A percentile compares a stretch with the other conserved stretches of the same genome.
Evolutionary conservation across 2,329 filamentous ascomycete genomes (phyloP).

Genomic region (Lasiodiplodia gonubiensis): DNA sequence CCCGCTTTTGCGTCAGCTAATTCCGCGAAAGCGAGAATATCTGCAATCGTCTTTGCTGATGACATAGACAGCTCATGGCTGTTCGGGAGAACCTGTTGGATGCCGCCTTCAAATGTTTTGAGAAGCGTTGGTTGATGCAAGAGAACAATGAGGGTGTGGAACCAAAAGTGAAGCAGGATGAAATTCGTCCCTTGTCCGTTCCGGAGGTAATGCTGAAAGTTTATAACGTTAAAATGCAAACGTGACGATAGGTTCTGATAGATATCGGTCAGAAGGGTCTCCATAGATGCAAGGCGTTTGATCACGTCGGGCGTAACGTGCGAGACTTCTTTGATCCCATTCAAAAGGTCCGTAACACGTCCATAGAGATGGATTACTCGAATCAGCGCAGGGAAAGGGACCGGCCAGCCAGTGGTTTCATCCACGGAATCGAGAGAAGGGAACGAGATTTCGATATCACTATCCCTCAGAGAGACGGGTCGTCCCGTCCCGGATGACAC

Average conservation of each 20-base stretch:
- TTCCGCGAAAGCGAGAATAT: slow-evolving; percentile 85
- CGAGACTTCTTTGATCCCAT: slow-evolving; percentile 74
- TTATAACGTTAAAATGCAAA: slow-evolving; percentile 82
- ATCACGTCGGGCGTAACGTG: slow-evolving; percentile 79
- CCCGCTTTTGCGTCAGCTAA: slow-evolving; percentile 85
- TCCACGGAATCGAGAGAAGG: slow-evolving; percentile 60
- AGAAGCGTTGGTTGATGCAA: slow-evolving; percentile 83
- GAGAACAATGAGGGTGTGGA: slow-evolving; percentile 83
- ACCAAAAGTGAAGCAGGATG: slow-evolving; percentile 86
- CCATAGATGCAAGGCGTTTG: slow-evolving; percentile 75
- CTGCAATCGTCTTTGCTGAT: slow-evolving; percentile 88
- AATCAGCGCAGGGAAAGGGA: slow-evolving; percentile 79
- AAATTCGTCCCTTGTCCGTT: slow-evolving; percentile 85
- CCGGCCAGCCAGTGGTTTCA: slow-evolving; percentile 69
- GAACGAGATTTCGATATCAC: slow-evolving; percentile 82
- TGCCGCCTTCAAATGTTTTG: slow-evolving; percentile 72
- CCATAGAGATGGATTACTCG: slow-evolving; percentile 87
- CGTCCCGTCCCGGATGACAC: slow-evolving; percentile 87
- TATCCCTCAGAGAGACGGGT: slow-evolving; percentile 81
- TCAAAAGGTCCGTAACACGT: slow-evolving; percentile 80
- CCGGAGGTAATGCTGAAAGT: slow-evolving; percentile 85
- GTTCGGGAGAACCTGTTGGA: slow-evolving; percentile 76
- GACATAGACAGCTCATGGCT: slow-evolving; percentile 84
- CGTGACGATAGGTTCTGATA: slow-evolving; percentile 76
- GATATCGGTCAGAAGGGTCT: slow-evolving; percentile 75